These are phyloP conservation scores for Leccinum pachyderme DNA, from an alignment of 1,284 basidiomycete genomes.

Conservation along the genomic window DNA sequence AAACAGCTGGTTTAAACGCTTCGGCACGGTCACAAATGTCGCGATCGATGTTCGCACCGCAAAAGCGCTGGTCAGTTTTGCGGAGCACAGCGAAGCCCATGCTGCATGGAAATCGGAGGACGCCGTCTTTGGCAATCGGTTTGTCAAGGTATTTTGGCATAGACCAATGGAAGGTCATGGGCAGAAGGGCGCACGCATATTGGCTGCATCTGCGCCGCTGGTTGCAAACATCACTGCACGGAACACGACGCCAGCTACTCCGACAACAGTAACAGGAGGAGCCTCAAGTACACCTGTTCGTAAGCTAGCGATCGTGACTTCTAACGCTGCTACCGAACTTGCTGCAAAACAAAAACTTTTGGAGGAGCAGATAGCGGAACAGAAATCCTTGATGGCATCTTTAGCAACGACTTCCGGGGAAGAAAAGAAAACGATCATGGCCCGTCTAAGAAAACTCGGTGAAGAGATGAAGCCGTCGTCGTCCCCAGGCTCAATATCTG, in stretches of 20 bases:
- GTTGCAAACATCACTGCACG: slow-evolving; percentile 57
- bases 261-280: slow-evolving; percentile 9
- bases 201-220: slow-evolving; percentile 74
- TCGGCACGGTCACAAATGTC: slow-evolving; percentile 92
- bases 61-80: slow-evolving; percentile 87
- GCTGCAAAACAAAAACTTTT: slow-evolving; percentile 75
- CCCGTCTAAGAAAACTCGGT: slow-evolving; percentile 72
- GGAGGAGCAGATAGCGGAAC: slow-evolving; percentile 86
- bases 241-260: slow-evolving; percentile 17
- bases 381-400: slow-evolving; percentile 82
- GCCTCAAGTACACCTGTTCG: slow-evolving; percentile 22
- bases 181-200: slow-evolving; percentile 65
- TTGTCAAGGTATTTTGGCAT: slow-evolving; percentile 95
- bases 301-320: slow-evolving; percentile 28
- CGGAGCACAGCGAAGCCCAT: slow-evolving; percentile 82
- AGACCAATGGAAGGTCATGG: slow-evolving; percentile 87
- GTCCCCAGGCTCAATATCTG: slow-evolving; percentile 31
- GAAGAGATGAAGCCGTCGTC: slow-evolving; percentile 70
- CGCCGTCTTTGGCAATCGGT: slow-evolving; percentile 90
- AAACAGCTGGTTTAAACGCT: slow-evolving; percentile 88
- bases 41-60: slow-evolving; percentile 75
- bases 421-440: slow-evolving; percentile 83
- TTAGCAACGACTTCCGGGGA: slow-evolving; percentile 61
- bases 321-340: slow-evolving; percentile 45
- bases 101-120: slow-evolving; percentile 91